These are phyloP conservation scores for Cercophora scortea DNA, from an alignment of 495 filamentous ascomycete species.

Conservation along the genomic window DNA sequence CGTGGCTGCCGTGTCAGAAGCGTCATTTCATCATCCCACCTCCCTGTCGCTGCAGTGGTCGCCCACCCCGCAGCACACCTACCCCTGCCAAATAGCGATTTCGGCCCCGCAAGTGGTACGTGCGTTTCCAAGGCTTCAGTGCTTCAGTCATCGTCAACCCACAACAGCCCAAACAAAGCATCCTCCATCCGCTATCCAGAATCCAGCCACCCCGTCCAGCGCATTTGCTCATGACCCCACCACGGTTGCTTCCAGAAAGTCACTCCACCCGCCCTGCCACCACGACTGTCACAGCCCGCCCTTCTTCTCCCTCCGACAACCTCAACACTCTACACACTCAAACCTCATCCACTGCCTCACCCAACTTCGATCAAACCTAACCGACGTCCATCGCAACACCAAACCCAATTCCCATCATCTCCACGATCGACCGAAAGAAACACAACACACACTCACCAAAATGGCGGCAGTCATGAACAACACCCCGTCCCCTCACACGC, in stretches of 20 bases:
- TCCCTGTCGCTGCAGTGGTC: too few species aligned
- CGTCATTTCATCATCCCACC: too few species aligned
- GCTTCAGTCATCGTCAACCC: too few species aligned
- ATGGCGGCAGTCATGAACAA: conserved; percentile 32
- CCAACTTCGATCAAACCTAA: too few species aligned
- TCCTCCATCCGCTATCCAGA: not conserved
- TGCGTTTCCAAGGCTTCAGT: too few species aligned
- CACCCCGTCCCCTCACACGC: conserved; percentile 28
- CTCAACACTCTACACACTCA: not conserved
- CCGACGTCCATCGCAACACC: not conserved
- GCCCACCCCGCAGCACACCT: too few species aligned
- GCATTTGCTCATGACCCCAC: too few species aligned
- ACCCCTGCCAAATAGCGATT: too few species aligned
- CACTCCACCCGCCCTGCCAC: not conserved
- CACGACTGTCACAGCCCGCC: not conserved
- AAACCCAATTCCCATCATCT: not conserved
- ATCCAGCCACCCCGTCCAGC: not conserved
- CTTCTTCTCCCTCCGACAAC: not conserved
- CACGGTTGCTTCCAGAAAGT: not conserved
- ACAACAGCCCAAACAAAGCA: not conserved
- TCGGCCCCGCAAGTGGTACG: too few species aligned
- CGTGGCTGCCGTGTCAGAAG: too few species aligned
- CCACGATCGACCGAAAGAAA: not conserved
- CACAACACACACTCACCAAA: not conserved
- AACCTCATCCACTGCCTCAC: too few species aligned